Percentiles rank a stretch among this genome's conserved stretches.
These are phyloP conservation scores for Hyphodiscus sp. DNA, from an alignment of 2,329 filamentous ascomycete genomes.

Conservation along the genomic window DNA sequence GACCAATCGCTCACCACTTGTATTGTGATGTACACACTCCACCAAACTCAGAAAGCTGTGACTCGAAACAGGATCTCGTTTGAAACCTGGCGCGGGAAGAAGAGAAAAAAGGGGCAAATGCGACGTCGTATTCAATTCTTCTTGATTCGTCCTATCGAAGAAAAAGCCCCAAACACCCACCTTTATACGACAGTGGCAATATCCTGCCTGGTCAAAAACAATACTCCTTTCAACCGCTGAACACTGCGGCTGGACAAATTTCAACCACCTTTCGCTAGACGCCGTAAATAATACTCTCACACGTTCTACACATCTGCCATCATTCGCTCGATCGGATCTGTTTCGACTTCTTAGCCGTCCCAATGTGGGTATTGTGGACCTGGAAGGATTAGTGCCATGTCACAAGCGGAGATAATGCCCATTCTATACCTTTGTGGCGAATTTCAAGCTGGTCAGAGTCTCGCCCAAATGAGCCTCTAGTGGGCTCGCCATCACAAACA, in stretches of 20 bases:
- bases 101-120: not conserved
- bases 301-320: not conserved
- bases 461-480: conserved; percentile 86
- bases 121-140: not conserved
- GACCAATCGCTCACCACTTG: too few relatives aligned
- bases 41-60: too few relatives aligned
- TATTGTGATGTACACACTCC: too few relatives aligned
- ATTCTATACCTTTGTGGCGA: conserved; percentile 79
- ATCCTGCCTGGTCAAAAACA: conserved; percentile 9
- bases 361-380: conserved; percentile 87
- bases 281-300: conserved; percentile 13
- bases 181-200: conserved; percentile 8
- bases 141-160: not conserved
- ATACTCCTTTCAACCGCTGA: conserved; percentile 4
- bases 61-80: too few relatives aligned
- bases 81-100: too few relatives aligned
- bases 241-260: not conserved
- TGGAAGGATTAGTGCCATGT: conserved; percentile 29
- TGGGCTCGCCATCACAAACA: conserved; percentile 98
- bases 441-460: conserved; percentile 89
- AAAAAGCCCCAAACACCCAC: conserved; percentile 1
- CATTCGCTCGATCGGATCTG: conserved; percentile 41
- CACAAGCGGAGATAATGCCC: conserved; percentile 3
- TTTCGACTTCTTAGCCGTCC: conserved; percentile 72
- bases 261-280: conserved; percentile 1